Base-by-base conservation (phyloP, 2,329 filamentous ascomycete species). In the Coleophoma cylindrospora region DNA sequence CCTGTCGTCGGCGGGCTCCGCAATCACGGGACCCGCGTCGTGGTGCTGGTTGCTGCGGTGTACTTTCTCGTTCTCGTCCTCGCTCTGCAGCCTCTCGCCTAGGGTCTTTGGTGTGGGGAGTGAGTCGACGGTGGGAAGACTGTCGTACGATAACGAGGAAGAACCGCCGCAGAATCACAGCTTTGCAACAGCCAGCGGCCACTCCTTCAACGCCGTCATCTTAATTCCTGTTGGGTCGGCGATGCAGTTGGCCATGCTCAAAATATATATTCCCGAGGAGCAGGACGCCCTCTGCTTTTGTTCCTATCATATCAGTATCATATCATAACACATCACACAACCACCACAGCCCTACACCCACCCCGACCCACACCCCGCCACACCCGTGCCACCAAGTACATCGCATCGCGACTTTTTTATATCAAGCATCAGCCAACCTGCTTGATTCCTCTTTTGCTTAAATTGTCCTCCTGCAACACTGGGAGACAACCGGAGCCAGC, bases 261-360 rank as follows among this genome's bases (percentile, higher is more conserved):
- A 14, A 7, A n/a, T 38, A 38, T 21, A 66, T 71, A 27, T 21
- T 44, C 27, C 27, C 27, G 17, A 44, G 27, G 22, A 12, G 19
- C 27, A 27, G 27, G 3, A 33, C 19, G 14, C 15, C 40, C 15
- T 27, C 21, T 43, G 10, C 14, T n/a, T 22, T 14, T 12, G 22
- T 44, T 32, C n/a, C 15, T 43, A 43, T 19, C 19, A 43, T n/a
- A 32, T 22, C 41, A 27, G n/a, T 32, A 44, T 27, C 41, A 32
- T 44, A 14, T n/a, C 36, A 14, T n/a, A 38, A 9, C n/a, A 21
- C 41, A 44, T 19, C 4, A 44, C 41, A 22, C 40, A 27, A 21
- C 15, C 41, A 44, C 15, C 19, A 21, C 27, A 21, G 11, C 11
- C 15, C 41, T 32, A 38, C 11, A 3, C 12, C 7, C 11, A 14